Base-by-base conservation (phyloP, 1,284 basidiomycete species). In the Somion occarium region DNA sequence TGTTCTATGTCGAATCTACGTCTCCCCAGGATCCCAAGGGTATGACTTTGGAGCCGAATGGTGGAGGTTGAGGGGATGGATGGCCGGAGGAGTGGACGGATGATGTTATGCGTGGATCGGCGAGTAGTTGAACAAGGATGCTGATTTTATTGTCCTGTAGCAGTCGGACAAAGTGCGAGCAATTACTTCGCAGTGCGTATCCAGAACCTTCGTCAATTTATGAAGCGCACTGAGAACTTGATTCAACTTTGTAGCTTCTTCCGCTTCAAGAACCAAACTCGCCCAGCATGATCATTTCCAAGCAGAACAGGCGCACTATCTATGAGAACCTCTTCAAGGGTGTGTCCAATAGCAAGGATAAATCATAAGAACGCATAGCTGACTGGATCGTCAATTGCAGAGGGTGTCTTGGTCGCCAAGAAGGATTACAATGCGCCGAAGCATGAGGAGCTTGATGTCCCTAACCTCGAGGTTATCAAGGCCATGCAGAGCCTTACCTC, bases 271-370 rank as follows among this genome's bases (percentile, higher is more conserved):
- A 70, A 69, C 61, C 58, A 61, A 58, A 54, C 61, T 69, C 59
- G 72, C 75, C 76, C 81, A 91, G 69, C 74, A 93, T 93, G 90
- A 85, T 93, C 60, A 91, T 93, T 68, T 78, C 85, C 62, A 93
- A 93, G 76, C 65, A 85, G 70, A 87, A 91, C 79, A 80, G 82
- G 74, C 85, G 86, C 65, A 68, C 77, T 70, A 95, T 96, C 78
- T 95, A 95, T 80, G 93, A 98, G 78, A 88, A 88, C 79, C 93
- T 98, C 81, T 98, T 98, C 90, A 95, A 95, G 77, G 94, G 91
- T 91, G 60, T 61, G 83, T 73, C 13, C 24, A 3, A 25, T 37
- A 38, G 12, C 18, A 15, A 34, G 3, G 19, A 22, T 25, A 46
- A 22, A 13, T 15, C 13, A 37, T 5, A 26, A 3, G n/a, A 3